A percentile compares a stretch with the other conserved stretches of the same genome.
phyloP scores from a whole-genome alignment of 331 rosid genomes.

The Rosa hybrid region DNA sequence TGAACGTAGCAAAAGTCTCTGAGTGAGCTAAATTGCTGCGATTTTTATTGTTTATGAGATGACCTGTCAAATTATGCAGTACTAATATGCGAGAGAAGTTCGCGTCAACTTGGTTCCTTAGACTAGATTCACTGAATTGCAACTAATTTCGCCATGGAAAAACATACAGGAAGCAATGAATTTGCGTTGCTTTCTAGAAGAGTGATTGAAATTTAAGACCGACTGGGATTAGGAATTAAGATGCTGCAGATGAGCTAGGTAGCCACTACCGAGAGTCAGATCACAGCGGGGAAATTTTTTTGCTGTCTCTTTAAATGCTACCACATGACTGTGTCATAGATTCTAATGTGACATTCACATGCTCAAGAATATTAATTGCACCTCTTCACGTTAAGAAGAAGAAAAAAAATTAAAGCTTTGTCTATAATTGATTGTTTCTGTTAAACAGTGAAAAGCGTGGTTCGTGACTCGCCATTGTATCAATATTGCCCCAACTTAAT shows the following conservation, averaged over 20 bases:
- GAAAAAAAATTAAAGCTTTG: conserved; percentile 1
- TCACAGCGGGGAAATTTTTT: not conserved
- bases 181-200: not conserved
- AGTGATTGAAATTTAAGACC: not conserved
- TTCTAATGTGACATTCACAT: conserved; percentile 26
- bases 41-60: not conserved
- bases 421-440: no score
- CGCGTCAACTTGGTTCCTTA: not conserved
- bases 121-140: not conserved
- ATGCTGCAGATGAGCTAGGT: not conserved
- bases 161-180: not conserved
- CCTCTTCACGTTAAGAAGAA: conserved; percentile 3
- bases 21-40: not conserved
- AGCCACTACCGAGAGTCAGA: conserved; percentile 6
- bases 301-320: conserved; percentile 29
- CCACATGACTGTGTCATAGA: conserved; percentile 36
- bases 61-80: not conserved
- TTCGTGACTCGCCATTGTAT: no score
- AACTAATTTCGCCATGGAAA: not conserved
- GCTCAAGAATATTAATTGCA: conserved; percentile 13
- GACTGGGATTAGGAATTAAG: not conserved
- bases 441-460: no score
- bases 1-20: not conserved
- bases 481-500: no score
- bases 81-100: not conserved